Conservation (phyloP, 75 land plant genomes). For the Cunninghamia lanceolata region DNA sequence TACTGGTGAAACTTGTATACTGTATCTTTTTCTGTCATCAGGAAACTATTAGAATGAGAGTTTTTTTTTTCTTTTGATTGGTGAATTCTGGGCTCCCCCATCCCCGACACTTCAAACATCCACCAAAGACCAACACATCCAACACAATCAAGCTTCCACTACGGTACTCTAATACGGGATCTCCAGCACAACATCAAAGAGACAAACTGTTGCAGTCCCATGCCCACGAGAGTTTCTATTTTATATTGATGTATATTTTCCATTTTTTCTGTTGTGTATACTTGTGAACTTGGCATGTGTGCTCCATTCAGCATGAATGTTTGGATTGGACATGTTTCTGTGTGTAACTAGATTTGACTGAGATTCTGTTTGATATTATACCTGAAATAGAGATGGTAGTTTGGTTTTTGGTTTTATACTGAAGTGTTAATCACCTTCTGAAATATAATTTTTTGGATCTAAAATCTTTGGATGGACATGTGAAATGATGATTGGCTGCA, state of each 20-base stretch:
- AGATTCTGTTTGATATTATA: not conserved
- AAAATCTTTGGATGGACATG: not conserved
- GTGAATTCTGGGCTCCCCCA: too few relatives aligned
- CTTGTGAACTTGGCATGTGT: not conserved
- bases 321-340: not conserved
- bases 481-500: constrained; percentile 22
- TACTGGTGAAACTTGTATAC: not conserved
- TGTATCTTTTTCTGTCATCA: not conserved
- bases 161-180: too few relatives aligned
- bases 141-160: too few relatives aligned
- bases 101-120: too few relatives aligned
- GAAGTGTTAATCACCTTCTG: not conserved
- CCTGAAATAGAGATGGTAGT: not conserved
- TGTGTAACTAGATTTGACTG: not conserved
- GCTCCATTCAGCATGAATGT: not conserved
- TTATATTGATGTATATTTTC: constrained; percentile 6
- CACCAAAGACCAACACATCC: too few relatives aligned
- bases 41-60: not conserved
- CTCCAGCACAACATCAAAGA: too few relatives aligned
- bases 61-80: not conserved
- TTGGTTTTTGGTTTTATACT: not conserved
- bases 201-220: too few relatives aligned
- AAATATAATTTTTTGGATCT: not conserved
- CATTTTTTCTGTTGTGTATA: not conserved
- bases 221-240: not conserved